Base-by-base conservation (phyloP, 768 basidiomycete genomes). In the Leccinum truebloodii region DNA sequence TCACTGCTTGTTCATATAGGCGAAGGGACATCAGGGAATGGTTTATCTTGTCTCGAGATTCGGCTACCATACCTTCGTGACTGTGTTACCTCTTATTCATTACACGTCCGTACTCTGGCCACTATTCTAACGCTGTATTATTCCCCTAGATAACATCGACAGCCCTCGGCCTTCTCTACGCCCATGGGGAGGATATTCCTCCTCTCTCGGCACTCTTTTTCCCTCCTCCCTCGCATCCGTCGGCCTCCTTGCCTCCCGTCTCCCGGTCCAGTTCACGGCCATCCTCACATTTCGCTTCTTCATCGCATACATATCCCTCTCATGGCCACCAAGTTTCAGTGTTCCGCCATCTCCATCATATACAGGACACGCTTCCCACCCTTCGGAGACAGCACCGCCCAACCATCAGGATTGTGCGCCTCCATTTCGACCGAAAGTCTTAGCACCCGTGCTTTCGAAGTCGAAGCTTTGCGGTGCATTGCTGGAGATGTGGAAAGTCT, bases 11-110 rank as follows among this genome's bases (percentile, higher is more conserved):
- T 64, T 39, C 28, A 18, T 59, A 54, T 8, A 55, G 53, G 48
- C 2, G 48, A 30, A 57, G 53, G 49, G 32, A 34, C 41, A 49
- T 30, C 48, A 37, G 4, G 52, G 18, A 13, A 85, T 41, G 90
- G 75, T 76, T 89, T 44, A 65, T 76, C 10, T 70, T 90, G 14
- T 71, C 88, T 57, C 71, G 90, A 37, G 75, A 82, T 48, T 58
- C 49, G 35, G 30, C 22, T 20, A 48, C 16, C 39, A 20, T 41
- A 12, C 22, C n/a, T 60, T 58, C 20, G 30, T 46, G 26, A 18
- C 18, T 24, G 16, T 50, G 30, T 8, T 24, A 37, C 6, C 39
- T 35, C 13, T 56, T 30, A 22, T 52, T 20, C 13, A 53, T 20
- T 34, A 12, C 54, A 10, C 14, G 3, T 46, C 18, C 39, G 13